phyloP scores from a whole-genome alignment of 805 yeast genomes.

The Barnettozyma salicaria region DNA sequence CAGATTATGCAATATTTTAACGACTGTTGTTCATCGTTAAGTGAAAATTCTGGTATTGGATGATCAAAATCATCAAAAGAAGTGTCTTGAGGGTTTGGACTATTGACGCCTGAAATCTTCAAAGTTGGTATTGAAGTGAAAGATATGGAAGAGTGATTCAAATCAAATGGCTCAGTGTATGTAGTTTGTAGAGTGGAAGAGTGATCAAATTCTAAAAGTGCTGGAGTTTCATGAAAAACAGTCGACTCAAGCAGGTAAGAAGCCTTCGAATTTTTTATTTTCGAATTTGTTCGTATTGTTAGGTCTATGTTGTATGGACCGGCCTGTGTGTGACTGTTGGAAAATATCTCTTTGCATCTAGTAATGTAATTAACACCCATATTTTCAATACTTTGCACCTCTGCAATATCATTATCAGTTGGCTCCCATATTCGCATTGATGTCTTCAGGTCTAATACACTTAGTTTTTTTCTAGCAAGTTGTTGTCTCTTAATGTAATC shows the following conservation, averaged over 20 bases:
- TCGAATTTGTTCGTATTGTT: background rate
- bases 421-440: slow-evolving; percentile 18
- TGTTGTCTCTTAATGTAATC: slow-evolving; percentile 41
- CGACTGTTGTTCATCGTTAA: slow-evolving; percentile 9
- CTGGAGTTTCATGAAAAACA: too few species aligned
- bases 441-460: slow-evolving; percentile 31
- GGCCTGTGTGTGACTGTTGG: too few species aligned
- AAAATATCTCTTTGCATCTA: background rate
- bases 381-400: background rate
- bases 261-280: too few species aligned
- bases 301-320: too few species aligned
- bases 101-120: slow-evolving; percentile 2
- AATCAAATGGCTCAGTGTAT: too few species aligned
- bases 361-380: slow-evolving; percentile 1
- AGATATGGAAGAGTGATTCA: too few species aligned
- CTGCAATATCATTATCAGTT: background rate
- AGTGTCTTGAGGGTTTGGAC: slow-evolving; percentile 16
- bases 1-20: slow-evolving; percentile 55
- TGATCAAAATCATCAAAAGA: slow-evolving; percentile 13
- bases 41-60: slow-evolving; percentile 11
- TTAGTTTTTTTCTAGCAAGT: slow-evolving; percentile 24
- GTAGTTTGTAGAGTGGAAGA: too few species aligned
- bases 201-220: too few species aligned
- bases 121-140: slow-evolving; percentile 2
- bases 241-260: too few species aligned